Evolutionary conservation across 106 monocot genomes (phyloP), one percentile per base, ranked within the genome.

Genomic region (Posidonia australis): DNA sequence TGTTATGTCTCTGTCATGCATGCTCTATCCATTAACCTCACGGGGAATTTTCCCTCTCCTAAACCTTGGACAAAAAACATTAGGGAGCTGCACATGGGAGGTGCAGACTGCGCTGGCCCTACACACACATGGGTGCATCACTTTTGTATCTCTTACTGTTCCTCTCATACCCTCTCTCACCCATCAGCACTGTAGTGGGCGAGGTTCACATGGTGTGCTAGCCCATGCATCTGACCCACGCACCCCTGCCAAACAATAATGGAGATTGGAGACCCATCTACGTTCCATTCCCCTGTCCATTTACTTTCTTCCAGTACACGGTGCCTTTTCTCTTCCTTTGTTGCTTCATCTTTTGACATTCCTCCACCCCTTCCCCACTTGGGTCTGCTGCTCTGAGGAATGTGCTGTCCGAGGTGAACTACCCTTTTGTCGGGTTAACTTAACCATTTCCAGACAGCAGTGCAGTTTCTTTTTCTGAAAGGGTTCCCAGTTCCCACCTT

Each of bases 191-290:
- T 7, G 5, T 2, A 7, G 36, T 36, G 36, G 36, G 36, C 36
- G 10, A 26, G 22, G 2, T 31, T 61, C 60, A 61, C 60, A 61
- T 61, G 60, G 60, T 36, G 60, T 30, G 7, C 20, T 5, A 24
- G 55, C 55, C 55, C 55, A 55, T 55, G 55, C 55, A 55, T 5
- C 25, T 55, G 55, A 22, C 55, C 55, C 55, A 55, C 55, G 13
- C 5, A 10, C 55, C 10, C 55, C 55, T 55, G 20, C 11, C 4
- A 22, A 55, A 55, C 21, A 55, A 55, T 24, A 55, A 55, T 26
- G 3, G 21, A 22, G 21, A 24, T 22, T 26, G 3, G 21, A 22
- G 21, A 24, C 25, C 55, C 10, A 22, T 26, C 55, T 4, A 5
- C 10, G 13, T 19, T 19, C 49, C 49, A 49, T 49, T 49, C 49